Conservation (phyloP, 306 rosid species). For the Dicorynia guianensis region DNA sequence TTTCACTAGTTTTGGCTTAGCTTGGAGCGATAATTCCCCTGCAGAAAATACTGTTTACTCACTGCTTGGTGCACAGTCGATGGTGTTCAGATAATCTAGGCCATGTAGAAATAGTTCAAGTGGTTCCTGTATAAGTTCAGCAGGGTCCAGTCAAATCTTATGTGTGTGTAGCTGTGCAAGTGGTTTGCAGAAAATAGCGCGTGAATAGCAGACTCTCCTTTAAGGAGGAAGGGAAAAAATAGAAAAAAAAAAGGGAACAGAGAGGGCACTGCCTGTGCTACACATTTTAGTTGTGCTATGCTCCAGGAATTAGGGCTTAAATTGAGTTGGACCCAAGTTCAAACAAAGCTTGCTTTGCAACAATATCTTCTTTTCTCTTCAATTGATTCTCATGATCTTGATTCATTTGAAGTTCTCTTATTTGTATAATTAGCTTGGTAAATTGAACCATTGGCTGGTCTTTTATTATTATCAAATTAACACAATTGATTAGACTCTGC, state of each 20-base stretch:
- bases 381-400: background rate
- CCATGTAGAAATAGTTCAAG: too few species aligned
- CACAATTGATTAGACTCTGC: conserved; percentile 4
- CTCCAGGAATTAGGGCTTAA: background rate
- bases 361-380: background rate
- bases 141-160: too few species aligned
- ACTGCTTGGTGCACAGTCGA: background rate
- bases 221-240: too few species aligned
- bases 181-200: too few species aligned
- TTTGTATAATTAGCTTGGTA: background rate
- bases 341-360: background rate
- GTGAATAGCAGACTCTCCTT: too few species aligned
- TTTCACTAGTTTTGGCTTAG: background rate
- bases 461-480: conserved; percentile 4
- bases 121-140: too few species aligned
- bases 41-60: too few species aligned
- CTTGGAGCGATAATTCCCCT: background rate
- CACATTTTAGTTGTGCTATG: too few species aligned
- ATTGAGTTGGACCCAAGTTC: background rate
- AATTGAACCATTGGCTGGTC: background rate
- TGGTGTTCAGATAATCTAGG: too few species aligned
- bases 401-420: background rate
- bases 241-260: too few species aligned
- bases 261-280: too few species aligned
- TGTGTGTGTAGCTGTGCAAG: too few species aligned